Conservation (phyloP, 2,329 filamentous ascomycete genomes). For the Cladophialophora carrionii region DNA sequence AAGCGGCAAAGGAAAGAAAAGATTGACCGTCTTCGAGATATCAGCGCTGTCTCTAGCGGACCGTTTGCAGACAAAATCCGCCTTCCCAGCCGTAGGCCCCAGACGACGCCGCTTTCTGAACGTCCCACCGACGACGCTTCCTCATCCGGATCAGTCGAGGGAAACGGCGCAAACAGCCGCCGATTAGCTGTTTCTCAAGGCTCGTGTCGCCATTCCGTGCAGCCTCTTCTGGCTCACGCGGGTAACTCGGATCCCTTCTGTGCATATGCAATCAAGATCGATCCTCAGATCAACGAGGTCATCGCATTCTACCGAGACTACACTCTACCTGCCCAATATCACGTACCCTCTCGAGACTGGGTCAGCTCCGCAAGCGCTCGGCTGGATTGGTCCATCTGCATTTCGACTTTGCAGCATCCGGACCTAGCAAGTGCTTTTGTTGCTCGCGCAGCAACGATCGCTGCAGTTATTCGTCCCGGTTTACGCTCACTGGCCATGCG, state of each 20-base stretch:
- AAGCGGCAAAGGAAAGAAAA: neutral
- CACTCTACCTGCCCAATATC: slow-evolving; percentile 7
- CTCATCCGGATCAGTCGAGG: too few relatives aligned
- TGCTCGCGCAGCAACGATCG: too few relatives aligned
- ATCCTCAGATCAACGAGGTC: slow-evolving; percentile 3
- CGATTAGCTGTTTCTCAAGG: too few relatives aligned
- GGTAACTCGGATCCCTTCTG: slow-evolving; percentile 11
- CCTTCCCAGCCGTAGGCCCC: too few relatives aligned
- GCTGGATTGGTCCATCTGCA: slow-evolving; percentile 10
- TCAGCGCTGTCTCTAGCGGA: too few relatives aligned
- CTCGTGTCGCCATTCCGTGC: too few relatives aligned
- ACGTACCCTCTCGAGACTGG: neutral
- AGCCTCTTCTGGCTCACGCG: too few relatives aligned
- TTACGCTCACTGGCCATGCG: slow-evolving; percentile 3
- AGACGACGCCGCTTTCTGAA: too few relatives aligned
- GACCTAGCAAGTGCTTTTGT: neutral
- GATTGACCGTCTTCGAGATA: slow-evolving; percentile 1
- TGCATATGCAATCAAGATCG: slow-evolving; percentile 9
- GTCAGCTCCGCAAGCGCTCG: slow-evolving; percentile 5
- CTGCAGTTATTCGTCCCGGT: neutral
- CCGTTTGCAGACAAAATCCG: too few relatives aligned
- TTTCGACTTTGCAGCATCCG: slow-evolving; percentile 5
- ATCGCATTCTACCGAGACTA: slow-evolving; percentile 10
- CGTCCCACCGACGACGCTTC: too few relatives aligned
- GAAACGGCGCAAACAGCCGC: too few relatives aligned